These are phyloP conservation scores for Cercophora newfieldiana DNA, from an alignment of 495 filamentous ascomycete genomes.

Conservation along the genomic window DNA sequence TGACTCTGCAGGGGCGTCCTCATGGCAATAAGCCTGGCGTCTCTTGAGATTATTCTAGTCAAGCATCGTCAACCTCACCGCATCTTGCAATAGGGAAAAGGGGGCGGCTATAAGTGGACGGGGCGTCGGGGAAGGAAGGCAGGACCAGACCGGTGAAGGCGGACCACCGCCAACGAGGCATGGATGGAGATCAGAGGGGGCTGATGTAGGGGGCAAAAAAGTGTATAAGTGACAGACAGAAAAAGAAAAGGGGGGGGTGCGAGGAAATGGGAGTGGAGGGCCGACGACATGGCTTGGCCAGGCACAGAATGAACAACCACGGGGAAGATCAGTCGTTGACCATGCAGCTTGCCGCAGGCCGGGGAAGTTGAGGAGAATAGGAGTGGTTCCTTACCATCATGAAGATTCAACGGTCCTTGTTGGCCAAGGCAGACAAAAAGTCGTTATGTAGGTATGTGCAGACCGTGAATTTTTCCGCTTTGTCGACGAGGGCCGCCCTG, in stretches of 20 bases:
- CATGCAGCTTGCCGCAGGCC: slow-evolving; percentile 38
- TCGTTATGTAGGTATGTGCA: slow-evolving; percentile 15
- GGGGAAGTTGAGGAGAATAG: slow-evolving; percentile 21
- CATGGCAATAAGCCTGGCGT: slow-evolving; percentile 47
- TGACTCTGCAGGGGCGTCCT: slow-evolving; percentile 41
- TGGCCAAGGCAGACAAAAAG: slow-evolving; percentile 35
- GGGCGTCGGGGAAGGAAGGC: slow-evolving; percentile 19
- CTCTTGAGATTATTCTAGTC: slow-evolving; percentile 53
- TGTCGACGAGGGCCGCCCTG: slow-evolving; percentile 22
- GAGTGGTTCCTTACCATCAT: slow-evolving; percentile 47
- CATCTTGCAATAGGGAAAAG: slow-evolving; percentile 29
- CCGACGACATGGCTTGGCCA: slow-evolving; percentile 18
- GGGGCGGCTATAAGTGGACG: slow-evolving; percentile 20
- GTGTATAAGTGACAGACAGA: slow-evolving; percentile 19
- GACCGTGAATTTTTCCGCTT: slow-evolving; percentile 31
- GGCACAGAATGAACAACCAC: slow-evolving; percentile 19
- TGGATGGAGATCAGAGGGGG: slow-evolving; percentile 25
- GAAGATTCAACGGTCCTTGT: slow-evolving; percentile 31
- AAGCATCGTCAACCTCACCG: slow-evolving; percentile 49
- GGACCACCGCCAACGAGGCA: slow-evolving; percentile 13
- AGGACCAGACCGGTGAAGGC: slow-evolving; percentile 33
- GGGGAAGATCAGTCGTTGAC: slow-evolving; percentile 27
- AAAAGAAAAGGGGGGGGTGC: slow-evolving; percentile 13
- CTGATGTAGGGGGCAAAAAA: slow-evolving; percentile 32
- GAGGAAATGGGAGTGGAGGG: slow-evolving; percentile 13